Conservation (phyloP, 2,329 filamentous ascomycete species). For the Chaetomiaceae sp. region DNA sequence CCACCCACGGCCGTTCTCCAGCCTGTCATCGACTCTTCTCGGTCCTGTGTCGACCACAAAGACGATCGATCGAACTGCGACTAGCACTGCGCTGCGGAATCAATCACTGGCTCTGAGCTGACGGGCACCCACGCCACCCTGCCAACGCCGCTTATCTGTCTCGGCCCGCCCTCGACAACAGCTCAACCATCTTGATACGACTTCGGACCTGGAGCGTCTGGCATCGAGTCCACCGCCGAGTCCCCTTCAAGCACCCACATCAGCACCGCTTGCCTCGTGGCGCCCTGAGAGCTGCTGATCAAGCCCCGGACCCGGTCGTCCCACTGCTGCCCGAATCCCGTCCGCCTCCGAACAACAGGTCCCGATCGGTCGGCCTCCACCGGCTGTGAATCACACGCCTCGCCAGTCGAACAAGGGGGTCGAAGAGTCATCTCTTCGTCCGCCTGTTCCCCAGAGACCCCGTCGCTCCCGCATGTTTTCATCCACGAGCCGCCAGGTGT, state of each 20-base stretch:
- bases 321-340: slow-evolving; percentile 16
- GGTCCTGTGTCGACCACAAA: neutral
- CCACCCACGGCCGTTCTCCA: slow-evolving; percentile 4
- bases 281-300: slow-evolving; percentile 14
- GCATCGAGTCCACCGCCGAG: slow-evolving; percentile 9
- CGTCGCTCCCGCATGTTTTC: slow-evolving; percentile 39
- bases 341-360: slow-evolving; percentile 14
- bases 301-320: slow-evolving; percentile 20
- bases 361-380: slow-evolving; percentile 23
- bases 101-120: slow-evolving; percentile 22
- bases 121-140: slow-evolving; percentile 14
- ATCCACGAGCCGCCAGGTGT: slow-evolving; percentile 35
- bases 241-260: slow-evolving; percentile 8
- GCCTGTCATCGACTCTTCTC: slow-evolving; percentile 13
- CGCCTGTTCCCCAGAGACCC: slow-evolving; percentile 39
- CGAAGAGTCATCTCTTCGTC: slow-evolving; percentile 48
- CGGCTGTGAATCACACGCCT: slow-evolving; percentile 26
- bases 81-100: slow-evolving; percentile 19
- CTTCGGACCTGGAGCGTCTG: slow-evolving; percentile 4
- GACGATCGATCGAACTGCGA: slow-evolving; percentile 10
- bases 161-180: slow-evolving; percentile 1
- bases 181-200: slow-evolving; percentile 12
- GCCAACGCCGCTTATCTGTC: slow-evolving; percentile 1
- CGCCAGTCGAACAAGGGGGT: slow-evolving; percentile 33
- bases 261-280: slow-evolving; percentile 16